A percentile compares a stretch with the other conserved stretches of the same genome.
Conservation (phyloP, 345 rosid species). For the Rhodomyrtus tomentosa region DNA sequence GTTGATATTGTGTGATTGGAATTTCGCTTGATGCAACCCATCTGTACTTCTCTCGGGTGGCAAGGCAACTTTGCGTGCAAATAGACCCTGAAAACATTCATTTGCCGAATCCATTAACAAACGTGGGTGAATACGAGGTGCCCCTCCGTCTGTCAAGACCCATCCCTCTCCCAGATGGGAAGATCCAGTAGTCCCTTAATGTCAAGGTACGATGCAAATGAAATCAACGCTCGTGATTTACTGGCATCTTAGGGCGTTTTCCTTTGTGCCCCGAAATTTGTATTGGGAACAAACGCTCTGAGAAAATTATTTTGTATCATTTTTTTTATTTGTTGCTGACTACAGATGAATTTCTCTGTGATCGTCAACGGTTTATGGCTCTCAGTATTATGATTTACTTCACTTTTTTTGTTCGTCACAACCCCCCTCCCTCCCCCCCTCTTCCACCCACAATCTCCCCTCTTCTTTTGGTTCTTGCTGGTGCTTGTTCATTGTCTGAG, state of each 20-base stretch:
- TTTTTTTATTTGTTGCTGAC: not conserved
- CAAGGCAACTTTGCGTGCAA: constrained; percentile 56
- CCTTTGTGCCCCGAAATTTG: not conserved
- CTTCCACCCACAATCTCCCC: too few species aligned
- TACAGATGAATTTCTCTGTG: not conserved
- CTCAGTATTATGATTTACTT: not conserved
- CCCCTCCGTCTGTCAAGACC: constrained; percentile 72
- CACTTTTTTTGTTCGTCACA: too few species aligned
- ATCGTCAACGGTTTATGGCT: not conserved
- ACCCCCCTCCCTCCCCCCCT: too few species aligned
- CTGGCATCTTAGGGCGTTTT: not conserved
- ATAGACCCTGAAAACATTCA: constrained; percentile 64
- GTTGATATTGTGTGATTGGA: too few species aligned
- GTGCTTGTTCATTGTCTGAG: too few species aligned
- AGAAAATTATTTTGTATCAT: too few species aligned
- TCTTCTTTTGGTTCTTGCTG: too few species aligned
- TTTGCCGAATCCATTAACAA: constrained; percentile 49
- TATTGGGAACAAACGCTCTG: not conserved
- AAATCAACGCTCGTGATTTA: not conserved
- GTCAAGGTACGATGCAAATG: constrained; percentile 74
- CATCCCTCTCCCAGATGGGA: constrained; percentile 73
- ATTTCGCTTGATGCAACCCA: too few species aligned
- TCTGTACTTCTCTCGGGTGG: too few species aligned
- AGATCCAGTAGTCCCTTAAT: constrained; percentile 61
- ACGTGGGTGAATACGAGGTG: constrained; percentile 68